Evolutionary conservation across 495 filamentous ascomycete genomes (phyloP), one percentile per base, ranked within the genome.

Genomic region (Clavariopsis aquatica): DNA sequence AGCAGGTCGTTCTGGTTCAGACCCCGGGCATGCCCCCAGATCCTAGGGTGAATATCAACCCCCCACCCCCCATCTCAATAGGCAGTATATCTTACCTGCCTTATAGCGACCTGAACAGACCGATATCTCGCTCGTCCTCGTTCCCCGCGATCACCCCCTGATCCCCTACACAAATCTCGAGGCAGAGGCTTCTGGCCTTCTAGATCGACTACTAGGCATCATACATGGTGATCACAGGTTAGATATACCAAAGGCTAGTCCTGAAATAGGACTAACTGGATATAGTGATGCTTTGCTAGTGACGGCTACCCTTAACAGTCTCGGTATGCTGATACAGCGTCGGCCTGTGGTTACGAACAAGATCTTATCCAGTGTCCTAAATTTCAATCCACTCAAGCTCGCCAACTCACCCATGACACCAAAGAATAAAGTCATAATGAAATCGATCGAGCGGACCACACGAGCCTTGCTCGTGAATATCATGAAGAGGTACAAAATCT

Each of bases 361-460:
- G 71, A 95, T 98, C 62, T 76, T 96, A 52, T 88, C 85, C 70
- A 83, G 89, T 1, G 81, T 98, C 24, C 76, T 98, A n/a, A 90
- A 86, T 68, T 99, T 96, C 80, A 95, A 95, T 73, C 94, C 94
- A 7, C 75, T 96, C 8, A 90, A 86, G 69, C 85, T 87, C 62
- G 88, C 88, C 46, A 87, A 84, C 66, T 83, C 84, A 6, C 88
- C 91, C 15, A 83, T 95, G 77, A 93, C 89, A 0, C 82, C 90
- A 3, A 89, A 87, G 71, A 82, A 83, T 31, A 91, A 88, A 56
- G 86, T 99, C 36, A 84, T 91, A 43, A 79, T 96, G 52, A 91
- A 89, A 76, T 96, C 92, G 1, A 94, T 98, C 86, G 94, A 94
- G 74, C 89, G 94, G 65, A 99, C 94, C 17, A 89, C 90, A 0